Percentiles rank a stretch among this genome's conserved stretches.
Conservation (phyloP, 1,284 basidiomycete genomes). For the Papiliotrema laurentii region DNA sequence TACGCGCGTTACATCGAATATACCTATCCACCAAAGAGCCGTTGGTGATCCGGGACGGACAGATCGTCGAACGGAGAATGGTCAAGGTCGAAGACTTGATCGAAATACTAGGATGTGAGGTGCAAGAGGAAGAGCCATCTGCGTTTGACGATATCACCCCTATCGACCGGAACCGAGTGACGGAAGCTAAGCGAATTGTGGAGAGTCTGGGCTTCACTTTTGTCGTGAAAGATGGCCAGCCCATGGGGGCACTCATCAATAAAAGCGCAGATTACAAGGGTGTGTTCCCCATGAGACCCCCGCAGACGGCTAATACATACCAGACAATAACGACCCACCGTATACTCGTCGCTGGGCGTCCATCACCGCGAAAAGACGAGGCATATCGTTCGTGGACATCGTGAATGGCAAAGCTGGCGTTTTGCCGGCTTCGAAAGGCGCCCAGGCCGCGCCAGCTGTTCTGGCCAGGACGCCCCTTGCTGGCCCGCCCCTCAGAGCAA, state of each 20-base stretch:
- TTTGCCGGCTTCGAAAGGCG: not conserved
- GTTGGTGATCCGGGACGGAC: constrained; percentile 31
- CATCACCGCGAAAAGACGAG: constrained; percentile 67
- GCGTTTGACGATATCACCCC: constrained; percentile 43
- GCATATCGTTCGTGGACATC: constrained; percentile 61
- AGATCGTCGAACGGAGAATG: constrained; percentile 37
- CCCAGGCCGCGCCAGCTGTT: not conserved
- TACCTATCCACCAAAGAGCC: constrained; percentile 48
- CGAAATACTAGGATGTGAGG: constrained; percentile 49
- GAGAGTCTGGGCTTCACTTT: constrained; percentile 42
- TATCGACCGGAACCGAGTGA: constrained; percentile 18
- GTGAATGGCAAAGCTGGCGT: constrained; percentile 65
- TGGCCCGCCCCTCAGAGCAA: not conserved
- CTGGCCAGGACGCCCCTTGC: not conserved
- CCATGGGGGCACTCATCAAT: constrained; percentile 55
- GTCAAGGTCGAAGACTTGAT: constrained; percentile 35
- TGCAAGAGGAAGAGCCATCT: constrained; percentile 41
- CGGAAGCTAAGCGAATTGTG: constrained; percentile 30
- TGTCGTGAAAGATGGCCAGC: constrained; percentile 32
- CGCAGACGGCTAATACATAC: no score
- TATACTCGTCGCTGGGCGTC: constrained; percentile 60
- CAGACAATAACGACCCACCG: constrained; percentile 65
- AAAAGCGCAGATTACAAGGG: constrained; percentile 58
- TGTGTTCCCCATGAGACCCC: no score
- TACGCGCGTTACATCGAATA: constrained; percentile 51